These are phyloP conservation scores for Lanmaoa rubissima DNA, from an alignment of 768 basidiomycete species.

Conservation along the genomic window DNA sequence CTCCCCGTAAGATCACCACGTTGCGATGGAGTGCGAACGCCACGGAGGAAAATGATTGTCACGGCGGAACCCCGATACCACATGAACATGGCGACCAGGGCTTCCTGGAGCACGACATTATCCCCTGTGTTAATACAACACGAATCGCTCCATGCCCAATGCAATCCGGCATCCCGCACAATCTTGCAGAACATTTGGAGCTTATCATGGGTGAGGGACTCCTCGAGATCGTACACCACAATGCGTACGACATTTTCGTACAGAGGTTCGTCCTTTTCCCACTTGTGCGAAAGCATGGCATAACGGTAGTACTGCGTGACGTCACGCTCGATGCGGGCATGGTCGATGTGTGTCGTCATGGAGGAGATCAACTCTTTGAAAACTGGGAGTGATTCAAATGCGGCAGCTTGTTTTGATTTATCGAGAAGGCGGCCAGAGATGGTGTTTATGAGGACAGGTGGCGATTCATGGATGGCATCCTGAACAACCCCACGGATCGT, in stretches of 20 bases:
- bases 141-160: constrained; percentile 11
- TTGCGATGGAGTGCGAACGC: neutral
- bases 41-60: constrained; percentile 1
- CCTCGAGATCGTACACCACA: constrained; percentile 10
- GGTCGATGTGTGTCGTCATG: constrained; percentile 6
- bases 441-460: constrained; percentile 11
- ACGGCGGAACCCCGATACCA: neutral
- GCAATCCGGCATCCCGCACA: neutral
- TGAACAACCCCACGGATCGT: constrained; percentile 1
- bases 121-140: neutral
- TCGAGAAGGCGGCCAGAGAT: constrained; percentile 5
- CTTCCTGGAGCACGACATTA: neutral
- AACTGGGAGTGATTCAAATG: constrained; percentile 3
- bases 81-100: neutral
- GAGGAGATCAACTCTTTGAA: constrained; percentile 14
- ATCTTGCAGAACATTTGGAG: neutral
- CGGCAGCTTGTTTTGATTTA: neutral
- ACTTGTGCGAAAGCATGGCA: constrained; percentile 13
- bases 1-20: neutral
- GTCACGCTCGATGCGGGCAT: neutral
- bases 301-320: constrained; percentile 8
- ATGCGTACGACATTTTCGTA: neutral
- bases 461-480: constrained; percentile 2
- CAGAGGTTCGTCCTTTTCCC: constrained; percentile 8
- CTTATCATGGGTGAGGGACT: neutral